Evolutionary conservation across 306 rosid species (phyloP).

Genomic region (Lathyrus aphaca): DNA sequence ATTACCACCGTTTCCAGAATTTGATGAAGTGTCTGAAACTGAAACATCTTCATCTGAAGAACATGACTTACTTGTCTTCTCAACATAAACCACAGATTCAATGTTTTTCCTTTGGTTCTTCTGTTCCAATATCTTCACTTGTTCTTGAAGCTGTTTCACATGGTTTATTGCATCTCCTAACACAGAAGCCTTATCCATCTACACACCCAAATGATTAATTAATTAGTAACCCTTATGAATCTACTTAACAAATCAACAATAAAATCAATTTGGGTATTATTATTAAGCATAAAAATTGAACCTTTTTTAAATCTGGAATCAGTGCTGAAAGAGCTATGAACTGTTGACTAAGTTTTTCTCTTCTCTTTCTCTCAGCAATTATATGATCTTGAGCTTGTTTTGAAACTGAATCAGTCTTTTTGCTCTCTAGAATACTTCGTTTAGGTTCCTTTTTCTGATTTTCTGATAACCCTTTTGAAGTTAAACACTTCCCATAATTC

Average conservation of each 20-base stretch:
- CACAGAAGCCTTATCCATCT: slow-evolving; percentile 75
- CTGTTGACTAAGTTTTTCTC: slow-evolving; percentile 73
- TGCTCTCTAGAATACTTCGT: slow-evolving; percentile 26
- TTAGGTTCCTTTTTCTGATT: slow-evolving; percentile 34
- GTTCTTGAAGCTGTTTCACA: slow-evolving; percentile 65
- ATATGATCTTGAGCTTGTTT: slow-evolving; percentile 58
- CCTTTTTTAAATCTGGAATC: slow-evolving; percentile 82
- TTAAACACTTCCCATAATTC: slow-evolving; percentile 20
- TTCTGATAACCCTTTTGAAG: slow-evolving; percentile 23
- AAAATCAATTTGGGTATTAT: not conserved
- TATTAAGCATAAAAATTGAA: slow-evolving; percentile 14
- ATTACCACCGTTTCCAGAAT: slow-evolving; percentile 42
- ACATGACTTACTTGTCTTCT: slow-evolving; percentile 34
- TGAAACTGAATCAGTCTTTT: slow-evolving; percentile 28
- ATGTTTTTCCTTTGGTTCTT: slow-evolving; percentile 50
- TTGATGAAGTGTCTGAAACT: slow-evolving; percentile 44
- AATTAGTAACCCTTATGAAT: slow-evolving; percentile 35
- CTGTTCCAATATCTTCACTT: slow-evolving; percentile 60
- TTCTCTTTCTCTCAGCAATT: slow-evolving; percentile 75
- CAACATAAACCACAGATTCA: slow-evolving; percentile 60
- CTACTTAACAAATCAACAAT: not conserved
- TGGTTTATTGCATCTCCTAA: slow-evolving; percentile 71
- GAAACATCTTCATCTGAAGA: slow-evolving; percentile 51
- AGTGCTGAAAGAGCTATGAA: slow-evolving; percentile 83
- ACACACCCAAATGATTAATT: not conserved